These are phyloP conservation scores for Diutina siamensis DNA, from an alignment of 1,139 yeast genomes.

Conservation along the genomic window DNA sequence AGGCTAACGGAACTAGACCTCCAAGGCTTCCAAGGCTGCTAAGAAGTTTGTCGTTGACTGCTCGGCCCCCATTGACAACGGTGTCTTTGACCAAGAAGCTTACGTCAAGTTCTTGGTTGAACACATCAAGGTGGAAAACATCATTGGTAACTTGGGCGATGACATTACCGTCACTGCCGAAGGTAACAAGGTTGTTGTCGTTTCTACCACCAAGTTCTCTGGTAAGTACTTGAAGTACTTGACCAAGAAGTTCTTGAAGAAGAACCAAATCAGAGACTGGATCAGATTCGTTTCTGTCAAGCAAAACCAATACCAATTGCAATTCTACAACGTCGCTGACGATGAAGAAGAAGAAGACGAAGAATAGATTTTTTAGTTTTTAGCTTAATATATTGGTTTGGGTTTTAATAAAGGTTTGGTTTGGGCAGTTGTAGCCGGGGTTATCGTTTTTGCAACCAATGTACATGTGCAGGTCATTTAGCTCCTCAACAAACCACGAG, in stretches of 20 bases:
- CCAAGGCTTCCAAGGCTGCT: conserved; percentile 68
- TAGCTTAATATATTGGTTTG: conserved; percentile 3
- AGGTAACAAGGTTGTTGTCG: conserved; percentile 79
- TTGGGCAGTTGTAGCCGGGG: too few relatives aligned
- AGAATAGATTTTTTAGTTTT: conserved; percentile 32
- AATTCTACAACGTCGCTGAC: conserved; percentile 97
- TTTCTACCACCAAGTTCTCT: conserved; percentile 90
- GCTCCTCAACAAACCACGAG: too few relatives aligned
- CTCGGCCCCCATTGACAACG: conserved; percentile 95
- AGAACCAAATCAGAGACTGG: conserved; percentile 99
- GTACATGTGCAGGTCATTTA: too few relatives aligned
- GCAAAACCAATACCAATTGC: conserved; percentile 95
- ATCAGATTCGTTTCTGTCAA: conserved; percentile 96
- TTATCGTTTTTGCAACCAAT: too few relatives aligned
- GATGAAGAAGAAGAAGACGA: conserved; percentile 88
- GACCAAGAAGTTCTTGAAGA: conserved; percentile 99
- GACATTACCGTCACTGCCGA: conserved; percentile 81
- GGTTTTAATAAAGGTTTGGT: neutral
- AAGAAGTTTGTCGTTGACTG: conserved; percentile 95
- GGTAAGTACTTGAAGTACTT: conserved; percentile 99
- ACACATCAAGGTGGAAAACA: conserved; percentile 98
- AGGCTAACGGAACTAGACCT: conserved; percentile 56
- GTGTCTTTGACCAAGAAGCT: conserved; percentile 95
- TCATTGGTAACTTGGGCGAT: conserved; percentile 95
- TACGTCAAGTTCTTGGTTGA: conserved; percentile 97